Conservation (phyloP, 495 filamentous ascomycete species). For the Penicillium macrosclerotiorum region DNA sequence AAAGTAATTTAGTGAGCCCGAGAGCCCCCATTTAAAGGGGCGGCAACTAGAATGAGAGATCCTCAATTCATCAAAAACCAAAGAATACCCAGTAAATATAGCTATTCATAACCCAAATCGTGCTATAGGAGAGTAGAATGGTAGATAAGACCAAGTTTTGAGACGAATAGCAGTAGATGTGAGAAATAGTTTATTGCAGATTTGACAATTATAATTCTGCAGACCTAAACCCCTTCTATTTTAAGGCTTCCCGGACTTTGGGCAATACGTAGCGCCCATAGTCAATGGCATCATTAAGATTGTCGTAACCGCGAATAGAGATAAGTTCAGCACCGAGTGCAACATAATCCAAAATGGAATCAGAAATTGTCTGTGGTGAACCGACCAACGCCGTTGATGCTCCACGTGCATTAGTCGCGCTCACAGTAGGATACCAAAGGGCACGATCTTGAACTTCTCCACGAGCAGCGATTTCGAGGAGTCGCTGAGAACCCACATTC, state of each 20-base stretch:
- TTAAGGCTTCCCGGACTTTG: constrained; percentile 38
- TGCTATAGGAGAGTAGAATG: no score
- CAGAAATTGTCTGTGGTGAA: constrained; percentile 44
- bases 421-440: constrained; percentile 56
- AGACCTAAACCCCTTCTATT: no score
- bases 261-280: constrained; percentile 52
- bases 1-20: no score
- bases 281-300: constrained; percentile 53
- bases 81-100: no score
- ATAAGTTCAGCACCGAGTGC: constrained; percentile 51
- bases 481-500: constrained; percentile 52
- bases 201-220: no score
- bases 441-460: constrained; percentile 56
- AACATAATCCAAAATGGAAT: constrained; percentile 53
- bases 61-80: no score
- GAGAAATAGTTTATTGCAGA: no score
- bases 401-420: constrained; percentile 51
- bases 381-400: constrained; percentile 56
- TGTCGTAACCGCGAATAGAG: constrained; percentile 55
- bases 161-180: no score
- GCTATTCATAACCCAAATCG: no score
- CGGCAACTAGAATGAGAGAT: no score
- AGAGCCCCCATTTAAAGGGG: no score
- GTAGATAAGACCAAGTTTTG: no score
- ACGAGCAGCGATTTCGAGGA: constrained; percentile 50